phyloP scores from a whole-genome alignment of 164 flowering plant species.

The Stephania cephalantha region DNA sequence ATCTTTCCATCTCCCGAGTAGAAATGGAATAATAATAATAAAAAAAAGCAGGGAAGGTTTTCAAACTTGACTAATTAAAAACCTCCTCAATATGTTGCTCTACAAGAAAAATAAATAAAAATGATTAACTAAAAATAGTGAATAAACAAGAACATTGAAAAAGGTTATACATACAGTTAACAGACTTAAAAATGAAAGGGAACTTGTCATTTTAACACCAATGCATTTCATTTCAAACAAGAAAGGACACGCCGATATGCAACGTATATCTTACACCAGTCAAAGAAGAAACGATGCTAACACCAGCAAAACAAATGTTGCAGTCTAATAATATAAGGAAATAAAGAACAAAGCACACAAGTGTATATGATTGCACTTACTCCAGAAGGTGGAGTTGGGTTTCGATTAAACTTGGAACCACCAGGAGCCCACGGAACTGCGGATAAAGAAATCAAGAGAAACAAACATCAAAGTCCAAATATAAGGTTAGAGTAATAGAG shows the following conservation, averaged over 20 bases:
- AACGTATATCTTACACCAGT: not conserved
- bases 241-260: not conserved
- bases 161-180: too few species aligned
- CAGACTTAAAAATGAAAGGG: not conserved
- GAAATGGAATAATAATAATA: too few species aligned
- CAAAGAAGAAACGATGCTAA: not conserved
- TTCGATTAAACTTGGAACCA: conserved; percentile 78
- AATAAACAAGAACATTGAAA: too few species aligned
- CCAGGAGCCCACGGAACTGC: conserved; percentile 99
- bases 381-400: conserved; percentile 84
- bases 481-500: not conserved
- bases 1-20: too few species aligned
- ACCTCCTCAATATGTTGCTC: too few species aligned
- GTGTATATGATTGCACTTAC: conserved; percentile 31
- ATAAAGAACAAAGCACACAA: not conserved
- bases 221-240: not conserved
- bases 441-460: conserved; percentile 15
- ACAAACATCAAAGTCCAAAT: not conserved
- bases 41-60: too few species aligned
- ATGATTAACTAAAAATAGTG: too few species aligned
- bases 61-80: too few species aligned
- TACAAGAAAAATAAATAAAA: too few species aligned
- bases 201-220: not conserved
- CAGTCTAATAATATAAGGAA: not conserved
- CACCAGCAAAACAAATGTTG: not conserved